phyloP scores from a whole-genome alignment of 2,329 filamentous ascomycete species.

The Sarocladium oryzae region DNA sequence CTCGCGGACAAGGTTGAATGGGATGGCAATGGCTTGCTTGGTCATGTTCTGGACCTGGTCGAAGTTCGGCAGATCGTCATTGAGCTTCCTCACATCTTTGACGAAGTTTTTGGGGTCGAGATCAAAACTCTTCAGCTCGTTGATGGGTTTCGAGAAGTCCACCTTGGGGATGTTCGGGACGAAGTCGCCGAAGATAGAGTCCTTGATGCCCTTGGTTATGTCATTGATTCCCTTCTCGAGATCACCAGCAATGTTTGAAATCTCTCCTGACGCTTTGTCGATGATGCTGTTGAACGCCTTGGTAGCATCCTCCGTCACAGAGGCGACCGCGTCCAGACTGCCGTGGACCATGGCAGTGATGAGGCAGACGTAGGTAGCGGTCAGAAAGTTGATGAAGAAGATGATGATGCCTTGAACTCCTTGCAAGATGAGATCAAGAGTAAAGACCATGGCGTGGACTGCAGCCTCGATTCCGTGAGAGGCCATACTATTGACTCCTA shows the following conservation, averaged over 20 bases:
- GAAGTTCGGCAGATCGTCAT: conserved; percentile 76
- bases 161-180: conserved; percentile 42
- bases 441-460: conserved; percentile 70
- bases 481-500: conserved; percentile 80
- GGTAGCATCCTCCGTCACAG: conserved; percentile 46
- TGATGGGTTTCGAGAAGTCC: conserved; percentile 58
- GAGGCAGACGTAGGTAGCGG: conserved; percentile 83
- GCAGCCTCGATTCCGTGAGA: conserved; percentile 74
- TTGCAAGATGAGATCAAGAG: conserved; percentile 72
- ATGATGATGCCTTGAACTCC: conserved; percentile 82
- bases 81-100: conserved; percentile 63
- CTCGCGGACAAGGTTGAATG: conserved; percentile 73
- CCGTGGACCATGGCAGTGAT: conserved; percentile 78
- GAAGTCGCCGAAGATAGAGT: conserved; percentile 43
- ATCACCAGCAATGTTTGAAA: conserved; percentile 51
- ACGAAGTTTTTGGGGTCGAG: conserved; percentile 62
- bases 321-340: conserved; percentile 61
- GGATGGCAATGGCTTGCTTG: conserved; percentile 63
- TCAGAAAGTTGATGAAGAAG: conserved; percentile 89
- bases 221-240: conserved; percentile 42
- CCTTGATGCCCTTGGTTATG: conserved; percentile 37
- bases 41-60: conserved; percentile 78
- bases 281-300: conserved; percentile 43
- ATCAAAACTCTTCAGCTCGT: conserved; percentile 62
- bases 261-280: conserved; percentile 47